These are phyloP conservation scores for Apiospora rasikravindrae DNA, from an alignment of 2,329 filamentous ascomycete genomes.

Conservation along the genomic window DNA sequence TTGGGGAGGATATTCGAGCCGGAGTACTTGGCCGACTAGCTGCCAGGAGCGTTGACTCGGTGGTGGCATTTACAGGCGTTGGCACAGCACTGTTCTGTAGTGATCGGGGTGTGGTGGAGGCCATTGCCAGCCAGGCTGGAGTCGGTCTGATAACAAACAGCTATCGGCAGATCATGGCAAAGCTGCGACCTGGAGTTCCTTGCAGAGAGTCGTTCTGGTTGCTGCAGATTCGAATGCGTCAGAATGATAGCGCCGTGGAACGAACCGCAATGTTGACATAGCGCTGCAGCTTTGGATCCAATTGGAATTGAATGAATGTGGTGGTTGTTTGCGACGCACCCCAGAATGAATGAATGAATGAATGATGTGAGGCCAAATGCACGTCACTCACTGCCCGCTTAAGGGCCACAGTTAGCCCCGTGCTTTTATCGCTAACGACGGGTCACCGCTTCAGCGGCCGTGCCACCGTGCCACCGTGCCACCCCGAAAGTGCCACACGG, in stretches of 20 bases:
- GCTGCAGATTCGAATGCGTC: background rate
- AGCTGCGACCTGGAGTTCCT: background rate
- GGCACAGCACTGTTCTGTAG: slow-evolving; percentile 8
- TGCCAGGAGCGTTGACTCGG: background rate
- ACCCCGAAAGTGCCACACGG: slow-evolving; percentile 11
- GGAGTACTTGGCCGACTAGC: background rate
- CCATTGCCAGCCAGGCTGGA: slow-evolving; percentile 19
- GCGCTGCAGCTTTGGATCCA: background rate
- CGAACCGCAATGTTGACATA: slow-evolving; percentile 2
- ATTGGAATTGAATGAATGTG: background rate
- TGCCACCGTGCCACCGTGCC: slow-evolving; percentile 3
- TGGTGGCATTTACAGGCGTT: background rate
- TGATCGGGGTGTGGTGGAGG: slow-evolving; percentile 5
- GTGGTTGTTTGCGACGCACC: background rate
- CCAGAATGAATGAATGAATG: background rate
- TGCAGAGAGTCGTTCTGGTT: background rate
- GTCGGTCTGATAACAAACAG: slow-evolving; percentile 13
- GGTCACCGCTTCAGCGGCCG: slow-evolving; percentile 7
- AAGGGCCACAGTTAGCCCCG: background rate
- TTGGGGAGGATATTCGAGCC: slow-evolving; percentile 63
- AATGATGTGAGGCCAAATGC: background rate
- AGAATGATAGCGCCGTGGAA: background rate
- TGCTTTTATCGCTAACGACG: background rate
- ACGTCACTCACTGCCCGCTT: background rate
- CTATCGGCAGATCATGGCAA: slow-evolving; percentile 14